These are phyloP conservation scores for Globisporangium cystogenes DNA, from an alignment of 352 stramenopile genomes.

Conservation along the genomic window DNA sequence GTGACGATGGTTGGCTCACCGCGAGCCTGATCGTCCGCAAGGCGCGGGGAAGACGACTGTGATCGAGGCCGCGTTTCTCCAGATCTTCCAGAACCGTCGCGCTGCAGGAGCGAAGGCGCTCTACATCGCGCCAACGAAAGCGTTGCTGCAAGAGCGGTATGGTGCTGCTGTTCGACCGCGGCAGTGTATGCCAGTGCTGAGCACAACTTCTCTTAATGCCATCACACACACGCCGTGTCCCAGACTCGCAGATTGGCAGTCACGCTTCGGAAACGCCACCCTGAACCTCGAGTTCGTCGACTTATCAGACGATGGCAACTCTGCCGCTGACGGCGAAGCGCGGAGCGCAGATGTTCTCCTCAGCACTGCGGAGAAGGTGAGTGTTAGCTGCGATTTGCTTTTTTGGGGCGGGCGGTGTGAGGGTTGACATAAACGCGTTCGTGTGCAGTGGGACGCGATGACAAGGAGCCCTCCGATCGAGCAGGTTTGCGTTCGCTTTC, in stretches of 20 bases:
- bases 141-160: conserved; percentile 42
- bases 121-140: conserved; percentile 42
- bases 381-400: neutral
- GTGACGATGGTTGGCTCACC: neutral
- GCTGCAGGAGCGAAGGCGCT: conserved; percentile 19
- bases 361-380: conserved; percentile 39
- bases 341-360: conserved; percentile 24
- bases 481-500: conserved; percentile 7
- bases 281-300: conserved; percentile 33
- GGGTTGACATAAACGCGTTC: neutral
- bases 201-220: neutral
- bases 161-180: neutral
- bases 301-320: conserved; percentile 16
- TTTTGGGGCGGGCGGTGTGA: neutral
- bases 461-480: conserved; percentile 13
- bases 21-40: neutral
- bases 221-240: neutral
- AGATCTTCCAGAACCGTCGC: conserved; percentile 12
- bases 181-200: too few relatives aligned
- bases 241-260: conserved; percentile 30
- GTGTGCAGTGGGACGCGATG: conserved; percentile 31
- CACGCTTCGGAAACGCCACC: conserved; percentile 24
- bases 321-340: conserved; percentile 11
- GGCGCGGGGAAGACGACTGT: conserved; percentile 43
- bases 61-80: conserved; percentile 42